Evolutionary conservation across 768 basidiomycete species (phyloP), one percentile per base, ranked within the genome.

Genomic region (Kwoniella europaea): DNA sequence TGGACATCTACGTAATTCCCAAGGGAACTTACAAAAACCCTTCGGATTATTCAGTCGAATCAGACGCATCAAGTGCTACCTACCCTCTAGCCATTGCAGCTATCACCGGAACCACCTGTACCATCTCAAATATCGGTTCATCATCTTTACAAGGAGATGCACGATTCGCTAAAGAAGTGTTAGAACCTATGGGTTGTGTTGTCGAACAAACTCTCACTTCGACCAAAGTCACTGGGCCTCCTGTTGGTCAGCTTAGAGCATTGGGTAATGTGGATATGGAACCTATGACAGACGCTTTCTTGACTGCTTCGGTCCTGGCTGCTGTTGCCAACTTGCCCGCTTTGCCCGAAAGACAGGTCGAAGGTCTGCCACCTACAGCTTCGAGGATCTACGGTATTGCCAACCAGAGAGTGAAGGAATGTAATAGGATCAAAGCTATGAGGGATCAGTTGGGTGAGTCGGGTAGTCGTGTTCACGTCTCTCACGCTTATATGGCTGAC

Each of bases 221-320:
- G 82, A 98, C 96, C 10, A 97, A 93, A 10, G 97, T 98, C 43
- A 90, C 88, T 0, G 97, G 97, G 0, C 96, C 96, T 3, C 90
- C 92, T 0, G 84, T 89, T 13, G 92, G 94, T 0, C 86, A 89
- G 75, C 87, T 99, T 60, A 90, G 90, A 74, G 92, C 92, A 1
- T 87, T 97, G 61, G 92, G 91, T 63, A 88, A 90, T 76, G 89
- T 98, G 22, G 93, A 98, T 81, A 98, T 98, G 97, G 94, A 97
- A 84, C 90, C 91, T n/a, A 98, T 99, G 97, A 99, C 97, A 7
- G 97, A 99, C 82, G 97, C 96, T 22, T 99, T 99, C 86, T 88
- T 98, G 85, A 98, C 95, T 2, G 96, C 97, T 10, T 91, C 90
- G 12, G 94, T 91, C 9, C 85, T 99, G 20, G 95, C 93, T 63